Evolutionary conservation across 2,329 filamentous ascomycete species (phyloP), one percentile per base, ranked within the genome.

Genomic region (Epichloe gansuensis): DNA sequence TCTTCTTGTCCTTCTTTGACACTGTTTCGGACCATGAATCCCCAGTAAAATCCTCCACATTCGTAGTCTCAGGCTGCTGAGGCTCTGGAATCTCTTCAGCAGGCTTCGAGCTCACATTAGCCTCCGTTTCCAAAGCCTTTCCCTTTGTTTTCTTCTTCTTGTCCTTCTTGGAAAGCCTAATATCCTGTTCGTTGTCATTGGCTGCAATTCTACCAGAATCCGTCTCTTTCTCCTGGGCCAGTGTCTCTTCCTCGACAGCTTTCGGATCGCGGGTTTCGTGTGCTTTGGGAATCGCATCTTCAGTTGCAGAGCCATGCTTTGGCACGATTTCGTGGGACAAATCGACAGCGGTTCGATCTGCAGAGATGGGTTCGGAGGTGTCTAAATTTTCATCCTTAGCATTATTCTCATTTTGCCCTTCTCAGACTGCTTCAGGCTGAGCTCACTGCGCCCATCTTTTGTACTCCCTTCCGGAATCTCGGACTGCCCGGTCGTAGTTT

Each of bases 341-440:
- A 11, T 48, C 46, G 13, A n/a, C 21, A 4, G 41, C 21, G 28
- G 28, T 43, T 42, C 35, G 53, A 44, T 48, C 28, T 48, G 54
- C 55, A 54, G 52, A 54, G 25, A 53, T 56, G 51, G 54, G 58
- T 54, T 66, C 55, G 54, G 60, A 55, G 58, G 64, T 60, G 59
- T 66, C 61, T 57, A 58, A 55, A 54, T 56, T 55, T 57, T 61
- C 55, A 56, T 63, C 57, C 60, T 67, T 65, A 63, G 63, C 57
- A 56, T 62, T 63, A 51, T 67, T 67, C 54, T 68, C 63, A 53
- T 63, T 63, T 68, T 65, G 54, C 65, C 61, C 54, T 64, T 65
- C 54, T 65, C 61, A 50, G 62, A 60, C 53, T 55, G 56, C 54
- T 61, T 62, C 43, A 57, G 58, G 59, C 57, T 61, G 49, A 61